phyloP scores from a whole-genome alignment of 2,329 filamentous ascomycete genomes.

The Cladosporium sp. region DNA sequence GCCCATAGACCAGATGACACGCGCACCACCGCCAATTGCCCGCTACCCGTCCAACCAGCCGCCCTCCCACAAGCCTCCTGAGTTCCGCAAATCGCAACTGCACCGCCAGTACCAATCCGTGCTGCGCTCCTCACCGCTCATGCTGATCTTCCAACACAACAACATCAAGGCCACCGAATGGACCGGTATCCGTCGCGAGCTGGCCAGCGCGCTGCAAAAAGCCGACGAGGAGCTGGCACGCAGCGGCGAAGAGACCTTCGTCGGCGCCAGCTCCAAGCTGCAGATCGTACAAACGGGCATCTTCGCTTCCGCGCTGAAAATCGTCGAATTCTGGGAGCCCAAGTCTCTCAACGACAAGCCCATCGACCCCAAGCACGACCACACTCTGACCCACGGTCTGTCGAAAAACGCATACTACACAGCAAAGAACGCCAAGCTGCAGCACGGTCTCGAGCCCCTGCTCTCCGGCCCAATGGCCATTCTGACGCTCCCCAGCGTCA shows the following conservation, averaged over 20 bases:
- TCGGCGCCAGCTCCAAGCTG: slow-evolving; percentile 51
- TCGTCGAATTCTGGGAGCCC: slow-evolving; percentile 72
- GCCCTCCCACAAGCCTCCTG: slow-evolving; percentile 77
- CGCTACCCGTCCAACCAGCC: slow-evolving; percentile 66
- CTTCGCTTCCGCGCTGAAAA: slow-evolving; percentile 75
- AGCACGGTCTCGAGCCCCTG: slow-evolving; percentile 65
- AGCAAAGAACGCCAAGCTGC: slow-evolving; percentile 45
- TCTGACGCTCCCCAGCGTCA: slow-evolving; percentile 75
- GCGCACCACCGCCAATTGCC: slow-evolving; percentile 41
- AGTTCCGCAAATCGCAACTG: slow-evolving; percentile 86
- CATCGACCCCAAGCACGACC: slow-evolving; percentile 31
- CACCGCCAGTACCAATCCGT: slow-evolving; percentile 82
- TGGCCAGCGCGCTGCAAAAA: slow-evolving; percentile 56
- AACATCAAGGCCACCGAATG: slow-evolving; percentile 71
- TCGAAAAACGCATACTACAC: slow-evolving; percentile 51
- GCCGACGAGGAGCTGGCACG: slow-evolving; percentile 56
- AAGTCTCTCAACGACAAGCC: slow-evolving; percentile 26
- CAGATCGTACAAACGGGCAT: slow-evolving; percentile 87
- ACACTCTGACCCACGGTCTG: slow-evolving; percentile 52
- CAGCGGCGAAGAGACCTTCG: slow-evolving; percentile 56
- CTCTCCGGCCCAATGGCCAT: slow-evolving; percentile 76
- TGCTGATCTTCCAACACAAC: slow-evolving; percentile 81
- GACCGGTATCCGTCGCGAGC: slow-evolving; percentile 65
- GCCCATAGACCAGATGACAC: slow-evolving; percentile 46
- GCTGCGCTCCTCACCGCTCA: slow-evolving; percentile 75